Evolutionary conservation across 768 basidiomycete genomes (phyloP).

Genomic region (Asterophora lycoperdoides): DNA sequence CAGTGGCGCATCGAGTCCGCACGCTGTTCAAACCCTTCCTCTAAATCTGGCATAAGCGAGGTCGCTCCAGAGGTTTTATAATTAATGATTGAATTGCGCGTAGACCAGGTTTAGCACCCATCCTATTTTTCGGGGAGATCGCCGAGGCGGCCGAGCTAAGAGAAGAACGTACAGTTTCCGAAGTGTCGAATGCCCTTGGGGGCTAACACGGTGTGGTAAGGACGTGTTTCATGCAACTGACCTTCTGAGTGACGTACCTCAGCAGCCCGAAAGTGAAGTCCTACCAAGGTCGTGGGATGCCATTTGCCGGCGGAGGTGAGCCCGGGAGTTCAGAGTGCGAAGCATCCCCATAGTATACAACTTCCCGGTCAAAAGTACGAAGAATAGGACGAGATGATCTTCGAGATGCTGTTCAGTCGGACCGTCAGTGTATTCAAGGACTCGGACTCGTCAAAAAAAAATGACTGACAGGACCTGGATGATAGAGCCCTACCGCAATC

Average conservation of each 20-base stretch:
- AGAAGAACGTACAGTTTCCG: conserved; percentile 2
- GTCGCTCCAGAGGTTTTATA: not conserved
- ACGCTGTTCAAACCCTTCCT: not conserved
- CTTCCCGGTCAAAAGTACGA: conserved; percentile 47
- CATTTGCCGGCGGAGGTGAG: conserved; percentile 32
- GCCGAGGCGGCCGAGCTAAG: not conserved
- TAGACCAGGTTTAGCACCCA: not conserved
- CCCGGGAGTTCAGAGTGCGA: conserved; percentile 34
- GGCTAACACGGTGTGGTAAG: no score
- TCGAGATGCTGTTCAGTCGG: conserved; percentile 21
- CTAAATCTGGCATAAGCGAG: not conserved
- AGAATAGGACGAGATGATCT: conserved; percentile 43
- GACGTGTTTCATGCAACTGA: not conserved
- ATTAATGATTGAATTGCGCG: no score
- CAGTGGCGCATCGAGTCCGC: not conserved
- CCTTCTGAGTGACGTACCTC: not conserved
- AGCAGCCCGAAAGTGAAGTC: conserved; percentile 33
- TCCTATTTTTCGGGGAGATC: not conserved
- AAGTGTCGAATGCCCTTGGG: not conserved
- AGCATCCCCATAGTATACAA: conserved; percentile 41
- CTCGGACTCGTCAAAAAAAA: not conserved
- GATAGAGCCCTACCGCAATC: conserved; percentile 32
- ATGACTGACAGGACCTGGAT: conserved; percentile 30
- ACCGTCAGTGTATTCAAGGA: not conserved
- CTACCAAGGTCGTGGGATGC: conserved; percentile 38